Evolutionary conservation across 2,329 filamentous ascomycete genomes (phyloP), one percentile per base, ranked within the genome.

Genomic region (Fusarium armeniacum): DNA sequence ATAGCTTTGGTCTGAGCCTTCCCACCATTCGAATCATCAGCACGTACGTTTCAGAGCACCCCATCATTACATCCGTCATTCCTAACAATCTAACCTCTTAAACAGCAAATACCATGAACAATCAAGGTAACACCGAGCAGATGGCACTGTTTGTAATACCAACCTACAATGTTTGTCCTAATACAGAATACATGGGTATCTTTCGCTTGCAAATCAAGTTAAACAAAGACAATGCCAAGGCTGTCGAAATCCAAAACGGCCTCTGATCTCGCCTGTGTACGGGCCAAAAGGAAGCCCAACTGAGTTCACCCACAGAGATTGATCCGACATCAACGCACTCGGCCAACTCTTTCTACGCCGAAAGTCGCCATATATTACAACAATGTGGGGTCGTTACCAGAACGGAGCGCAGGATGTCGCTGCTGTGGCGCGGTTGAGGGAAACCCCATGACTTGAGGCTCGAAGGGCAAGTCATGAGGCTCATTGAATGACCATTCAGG

Each of bases 401-500:
- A 32, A 49, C 50, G 57, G 35, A 67, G 51, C 18, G 56, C 65
- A 35, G 35, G 35, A n/a, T 57, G 38, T 24, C 32, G 49, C 36
- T 46, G 7, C 24, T 35, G 33, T 22, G 12, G 40, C 35, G 30
- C 18, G 13, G 33, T 36, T 38, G 35, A 15, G 5, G 22, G 49
- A 22, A 20, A 26, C 13, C 20, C 13, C 24, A 13, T 10, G n/a
- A 8, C 6, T 26, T 26, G 22, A 18, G 3, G 32, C 12, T 40
- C 16, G 16, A 24, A 8, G n/a, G 18, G 40, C 33, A 28, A 46
- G 22, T 18, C 28, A 4, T 40, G 51, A 38, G 66, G 56, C 18
- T 63, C 43, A 2, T 10, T 26, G 26, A 69, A 70, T n/a, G 30
- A 49, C 67, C 67, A 69, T n/a, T 70, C 53, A 33, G 67, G 57